Evolutionary conservation across 2,329 filamentous ascomycete species (phyloP), one percentile per base, ranked within the genome.

Genomic region (Metarhizium robertsii): DNA sequence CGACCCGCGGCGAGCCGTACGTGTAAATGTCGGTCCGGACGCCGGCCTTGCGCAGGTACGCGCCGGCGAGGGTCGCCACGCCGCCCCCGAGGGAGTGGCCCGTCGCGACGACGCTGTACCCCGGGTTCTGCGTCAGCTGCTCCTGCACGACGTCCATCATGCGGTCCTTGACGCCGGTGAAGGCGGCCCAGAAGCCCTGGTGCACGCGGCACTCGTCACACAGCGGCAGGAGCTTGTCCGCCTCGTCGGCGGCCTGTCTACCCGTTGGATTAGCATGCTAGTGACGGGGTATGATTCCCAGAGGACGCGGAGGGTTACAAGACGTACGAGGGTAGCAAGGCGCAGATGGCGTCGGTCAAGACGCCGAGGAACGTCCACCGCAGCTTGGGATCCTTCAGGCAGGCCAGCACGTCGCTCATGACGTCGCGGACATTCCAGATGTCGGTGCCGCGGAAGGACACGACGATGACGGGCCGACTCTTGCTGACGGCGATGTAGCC

Each of bases 41-140:
- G 43, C 78, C 80, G 11, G 65, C 64, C 6, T 67, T 66, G 52
- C 84, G 79, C 30, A 87, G 69, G 60, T 80, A 75, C 1, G 76
- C 79, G 0, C 76, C 82, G 0, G 77, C 84, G 4, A 89, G 66
- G 10, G 78, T 81, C 45, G 79, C 82, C 2, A 89, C 72, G 6
- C 84, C 85, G 30, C 75, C 86, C 49, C 86, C 86, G 2, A 89
- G 79, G 10, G 82, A 86, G 72, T 89, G 85, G 47, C 86, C 86
- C 0, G 84, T 84, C 18, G 78, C 67, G 16, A 85, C 66, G 63
- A 87, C 66, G 6, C 14, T 11, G 30, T 16, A 53, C 4, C 52
- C 52, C 4, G 52, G 52, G 43, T 53, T 48, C 13, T 1, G 30
- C 13, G 1, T 2, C 18, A 7, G 30, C 30, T 53, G 52, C 7